Evolutionary conservation across 2,329 filamentous ascomycete genomes (phyloP).

Genomic region (Fusarium longipes): DNA sequence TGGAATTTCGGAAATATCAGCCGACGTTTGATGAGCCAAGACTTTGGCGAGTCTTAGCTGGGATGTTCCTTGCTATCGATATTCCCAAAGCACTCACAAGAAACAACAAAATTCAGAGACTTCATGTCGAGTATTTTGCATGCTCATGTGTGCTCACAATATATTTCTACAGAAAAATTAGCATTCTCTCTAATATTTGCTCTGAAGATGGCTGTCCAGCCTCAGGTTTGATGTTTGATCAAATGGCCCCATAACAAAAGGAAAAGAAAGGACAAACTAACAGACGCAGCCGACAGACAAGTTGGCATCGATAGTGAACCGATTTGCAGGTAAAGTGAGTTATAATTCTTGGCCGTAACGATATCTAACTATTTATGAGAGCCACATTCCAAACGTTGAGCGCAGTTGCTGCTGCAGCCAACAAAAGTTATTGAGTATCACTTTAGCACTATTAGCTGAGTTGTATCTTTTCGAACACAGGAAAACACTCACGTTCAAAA

Average conservation of each 20-base stretch:
- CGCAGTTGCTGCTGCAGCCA: background rate
- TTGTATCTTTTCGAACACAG: background rate
- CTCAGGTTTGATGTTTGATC: background rate
- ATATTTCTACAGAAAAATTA: background rate
- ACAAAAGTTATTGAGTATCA: background rate
- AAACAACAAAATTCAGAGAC: background rate
- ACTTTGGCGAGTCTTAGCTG: background rate
- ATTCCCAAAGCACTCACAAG: background rate
- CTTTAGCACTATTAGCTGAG: background rate
- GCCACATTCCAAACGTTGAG: background rate
- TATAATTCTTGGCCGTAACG: no score
- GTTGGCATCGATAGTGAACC: no score
- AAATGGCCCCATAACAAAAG: no score
- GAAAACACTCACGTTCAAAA: background rate
- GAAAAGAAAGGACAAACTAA: no score
- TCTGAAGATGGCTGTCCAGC: no score
- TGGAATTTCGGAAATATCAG: background rate
- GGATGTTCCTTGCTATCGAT: no score
- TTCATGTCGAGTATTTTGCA: background rate
- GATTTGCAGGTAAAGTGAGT: no score
- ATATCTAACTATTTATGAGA: background rate
- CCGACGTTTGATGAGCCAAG: conserved; percentile 4
- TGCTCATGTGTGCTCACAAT: background rate
- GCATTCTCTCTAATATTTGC: background rate
- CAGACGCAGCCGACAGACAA: no score